Evolutionary conservation across 805 yeast species (phyloP).

Genomic region (Candida palmyrensis): DNA sequence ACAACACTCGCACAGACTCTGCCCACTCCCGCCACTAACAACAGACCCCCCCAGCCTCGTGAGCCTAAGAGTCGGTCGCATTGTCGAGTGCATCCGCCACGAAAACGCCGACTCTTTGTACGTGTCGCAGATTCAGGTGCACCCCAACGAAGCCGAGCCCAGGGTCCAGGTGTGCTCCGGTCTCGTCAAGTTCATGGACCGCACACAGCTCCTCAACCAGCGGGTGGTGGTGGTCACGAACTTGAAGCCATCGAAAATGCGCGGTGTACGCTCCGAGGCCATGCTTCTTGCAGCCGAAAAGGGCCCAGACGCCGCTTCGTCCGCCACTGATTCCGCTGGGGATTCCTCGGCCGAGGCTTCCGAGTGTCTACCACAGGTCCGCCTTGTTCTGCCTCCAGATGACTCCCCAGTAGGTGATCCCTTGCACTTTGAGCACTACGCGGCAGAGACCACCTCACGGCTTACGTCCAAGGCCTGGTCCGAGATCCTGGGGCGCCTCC

Average conservation of each 20-base stretch:
- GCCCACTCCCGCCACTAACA: no score
- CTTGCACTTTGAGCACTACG: constrained; percentile 30
- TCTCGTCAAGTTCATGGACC: constrained; percentile 40
- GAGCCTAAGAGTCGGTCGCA: constrained; percentile 42
- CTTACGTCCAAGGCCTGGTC: constrained; percentile 33
- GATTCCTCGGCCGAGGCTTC: no score
- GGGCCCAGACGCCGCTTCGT: constrained; percentile 5
- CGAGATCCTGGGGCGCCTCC: constrained; percentile 21
- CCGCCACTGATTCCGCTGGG: no score
- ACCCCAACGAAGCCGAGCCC: constrained; percentile 8
- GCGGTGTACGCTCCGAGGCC: constrained; percentile 59
- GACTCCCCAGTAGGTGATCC: constrained; percentile 32
- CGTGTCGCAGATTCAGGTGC: constrained; percentile 45
- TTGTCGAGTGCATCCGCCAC: constrained; percentile 42
- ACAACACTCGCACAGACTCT: no score
- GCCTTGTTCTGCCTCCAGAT: constrained; percentile 43
- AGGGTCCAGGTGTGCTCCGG: constrained; percentile 57
- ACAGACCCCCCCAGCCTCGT: constrained; percentile 15
- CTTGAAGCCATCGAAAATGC: constrained; percentile 56
- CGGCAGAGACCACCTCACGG: constrained; percentile 14
- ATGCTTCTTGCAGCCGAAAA: constrained; percentile 60
- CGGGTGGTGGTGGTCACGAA: constrained; percentile 53
- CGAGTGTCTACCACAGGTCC: no score
- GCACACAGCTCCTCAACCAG: constrained; percentile 29
- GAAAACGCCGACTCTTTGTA: constrained; percentile 56